phyloP scores from a whole-genome alignment of 1,139 yeast species.

The Yamadazyma spencermartinsiae region DNA sequence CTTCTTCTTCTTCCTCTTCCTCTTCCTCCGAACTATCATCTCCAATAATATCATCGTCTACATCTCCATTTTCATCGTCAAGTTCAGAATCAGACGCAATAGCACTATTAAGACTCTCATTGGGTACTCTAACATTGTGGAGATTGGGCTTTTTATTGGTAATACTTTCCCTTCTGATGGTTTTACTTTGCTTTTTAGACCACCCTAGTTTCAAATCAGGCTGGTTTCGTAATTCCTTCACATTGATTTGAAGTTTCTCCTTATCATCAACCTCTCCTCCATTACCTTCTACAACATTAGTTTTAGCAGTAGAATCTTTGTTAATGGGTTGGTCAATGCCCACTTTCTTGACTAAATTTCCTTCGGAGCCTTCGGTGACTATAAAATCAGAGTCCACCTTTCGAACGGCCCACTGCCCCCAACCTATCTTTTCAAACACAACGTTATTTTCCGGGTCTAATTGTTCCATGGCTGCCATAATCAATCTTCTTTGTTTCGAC shows the following conservation, averaged over 20 bases:
- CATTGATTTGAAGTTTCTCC: slow-evolving; percentile 24
- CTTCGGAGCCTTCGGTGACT: slow-evolving; percentile 44
- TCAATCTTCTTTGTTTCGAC: slow-evolving; percentile 85
- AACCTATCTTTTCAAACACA: slow-evolving; percentile 89
- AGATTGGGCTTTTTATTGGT: slow-evolving; percentile 47
- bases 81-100: slow-evolving; percentile 48
- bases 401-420: slow-evolving; percentile 97
- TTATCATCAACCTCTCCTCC: slow-evolving; percentile 11
- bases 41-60: slow-evolving; percentile 15
- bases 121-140: slow-evolving; percentile 49
- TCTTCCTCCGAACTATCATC: slow-evolving; percentile 26
- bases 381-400: slow-evolving; percentile 52
- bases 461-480: slow-evolving; percentile 83
- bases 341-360: slow-evolving; percentile 5
- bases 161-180: slow-evolving; percentile 54
- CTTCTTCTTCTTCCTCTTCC: slow-evolving; percentile 18
- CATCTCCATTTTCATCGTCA: slow-evolving; percentile 31
- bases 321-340: not conserved
- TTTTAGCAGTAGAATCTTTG: slow-evolving; percentile 1
- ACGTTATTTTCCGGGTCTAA: slow-evolving; percentile 58
- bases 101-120: slow-evolving; percentile 30
- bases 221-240: slow-evolving; percentile 39
- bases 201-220: slow-evolving; percentile 44
- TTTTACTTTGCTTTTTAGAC: slow-evolving; percentile 37
- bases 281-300: slow-evolving; percentile 27